Conservation (phyloP, 2,329 filamentous ascomycete species). For the Periconia digitata region DNA sequence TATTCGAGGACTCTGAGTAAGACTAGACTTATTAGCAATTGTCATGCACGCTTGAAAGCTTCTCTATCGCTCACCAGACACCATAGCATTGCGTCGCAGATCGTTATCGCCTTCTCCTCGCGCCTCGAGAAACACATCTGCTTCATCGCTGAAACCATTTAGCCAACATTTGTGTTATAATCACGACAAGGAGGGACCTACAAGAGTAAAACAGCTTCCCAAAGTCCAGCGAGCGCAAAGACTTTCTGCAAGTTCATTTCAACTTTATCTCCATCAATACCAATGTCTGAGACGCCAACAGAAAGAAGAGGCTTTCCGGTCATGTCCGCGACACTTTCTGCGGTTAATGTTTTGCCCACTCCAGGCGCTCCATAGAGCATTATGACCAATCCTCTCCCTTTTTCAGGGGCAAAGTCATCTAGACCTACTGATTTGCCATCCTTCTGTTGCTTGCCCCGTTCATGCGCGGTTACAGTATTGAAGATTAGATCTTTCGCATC, state of each 20-base stretch:
- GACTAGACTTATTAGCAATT: conserved; percentile 17
- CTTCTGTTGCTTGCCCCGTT: background rate
- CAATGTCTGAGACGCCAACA: conserved; percentile 52
- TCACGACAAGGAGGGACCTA: background rate
- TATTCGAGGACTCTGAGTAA: conserved; percentile 43
- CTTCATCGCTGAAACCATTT: conserved; percentile 47
- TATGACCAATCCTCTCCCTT: conserved; percentile 5
- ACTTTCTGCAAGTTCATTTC: conserved; percentile 49
- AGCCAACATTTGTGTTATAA: background rate
- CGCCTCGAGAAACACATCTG: conserved; percentile 35
- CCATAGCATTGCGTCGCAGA: conserved; percentile 18
- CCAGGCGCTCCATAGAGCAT: conserved; percentile 28
- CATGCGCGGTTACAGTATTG: conserved; percentile 3
- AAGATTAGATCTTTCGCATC: conserved; percentile 3
- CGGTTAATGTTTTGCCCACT: background rate
- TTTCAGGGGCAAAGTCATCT: conserved; percentile 53
- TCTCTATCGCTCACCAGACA: conserved; percentile 12
- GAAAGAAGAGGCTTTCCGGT: conserved; percentile 28
- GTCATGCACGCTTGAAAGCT: background rate
- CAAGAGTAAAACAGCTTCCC: conserved; percentile 51
- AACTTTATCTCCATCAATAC: conserved; percentile 43
- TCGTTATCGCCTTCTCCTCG: conserved; percentile 9
- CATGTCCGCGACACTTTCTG: conserved; percentile 1
- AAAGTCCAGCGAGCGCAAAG: conserved; percentile 49
- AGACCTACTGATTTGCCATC: conserved; percentile 49